Conservation (phyloP, 2,329 filamentous ascomycete genomes). For the Cytospora leucostoma region DNA sequence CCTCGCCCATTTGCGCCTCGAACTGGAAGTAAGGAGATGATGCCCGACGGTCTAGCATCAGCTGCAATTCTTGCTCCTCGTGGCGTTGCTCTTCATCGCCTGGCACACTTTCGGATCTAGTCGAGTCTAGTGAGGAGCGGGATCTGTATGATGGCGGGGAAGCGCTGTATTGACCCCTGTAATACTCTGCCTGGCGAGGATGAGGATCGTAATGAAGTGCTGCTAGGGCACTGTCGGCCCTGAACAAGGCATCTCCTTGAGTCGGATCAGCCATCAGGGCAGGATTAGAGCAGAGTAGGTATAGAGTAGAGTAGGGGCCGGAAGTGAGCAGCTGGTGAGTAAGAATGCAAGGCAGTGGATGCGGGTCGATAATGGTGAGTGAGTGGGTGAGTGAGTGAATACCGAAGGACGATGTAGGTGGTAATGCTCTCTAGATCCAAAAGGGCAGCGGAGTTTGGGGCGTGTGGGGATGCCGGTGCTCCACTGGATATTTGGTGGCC, state of each 20-base stretch:
- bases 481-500: no score
- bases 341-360: no score
- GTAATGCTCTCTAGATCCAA: no score
- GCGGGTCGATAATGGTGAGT: no score
- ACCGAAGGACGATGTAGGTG: no score
- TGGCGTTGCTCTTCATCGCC: background rate
- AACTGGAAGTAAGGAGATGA: background rate
- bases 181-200: background rate
- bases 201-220: conserved; percentile 7
- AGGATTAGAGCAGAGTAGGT: no score
- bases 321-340: background rate
- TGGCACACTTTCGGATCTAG: background rate
- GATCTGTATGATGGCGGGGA: conserved; percentile 3
- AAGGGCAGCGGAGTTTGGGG: no score
- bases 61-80: background rate
- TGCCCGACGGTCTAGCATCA: background rate
- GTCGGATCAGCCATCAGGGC: background rate
- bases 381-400: no score
- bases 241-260: conserved; percentile 2
- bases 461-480: no score
- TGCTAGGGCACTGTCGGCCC: conserved; percentile 8
- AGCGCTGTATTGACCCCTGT: background rate
- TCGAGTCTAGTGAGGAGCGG: background rate
- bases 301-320: background rate
- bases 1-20: background rate